Conservation (phyloP, 768 basidiomycete genomes). For the Cystobasidiopsis lactophilus region DNA sequence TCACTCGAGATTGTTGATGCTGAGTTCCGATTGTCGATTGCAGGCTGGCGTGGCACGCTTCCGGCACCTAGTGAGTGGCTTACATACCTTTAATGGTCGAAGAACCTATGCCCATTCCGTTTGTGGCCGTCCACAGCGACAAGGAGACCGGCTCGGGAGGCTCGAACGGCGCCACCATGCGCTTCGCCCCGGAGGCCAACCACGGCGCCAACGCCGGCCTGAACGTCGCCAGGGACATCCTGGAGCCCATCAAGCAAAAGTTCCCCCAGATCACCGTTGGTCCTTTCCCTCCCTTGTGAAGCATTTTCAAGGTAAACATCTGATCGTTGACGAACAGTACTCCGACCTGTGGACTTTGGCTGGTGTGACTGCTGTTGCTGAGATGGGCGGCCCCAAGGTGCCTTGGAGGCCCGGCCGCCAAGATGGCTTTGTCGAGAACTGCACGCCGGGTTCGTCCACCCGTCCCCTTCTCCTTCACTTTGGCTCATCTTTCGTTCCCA, state of each 20-base stretch:
- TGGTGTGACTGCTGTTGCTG: conserved; percentile 71
- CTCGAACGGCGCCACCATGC: conserved; percentile 91
- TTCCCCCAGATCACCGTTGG: conserved; percentile 59
- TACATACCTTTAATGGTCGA: background rate
- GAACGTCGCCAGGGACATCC: conserved; percentile 49
- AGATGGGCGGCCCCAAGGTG: conserved; percentile 77
- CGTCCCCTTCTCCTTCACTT: background rate
- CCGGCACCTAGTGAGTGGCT: conserved; percentile 5
- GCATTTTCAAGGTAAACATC: too few species aligned
- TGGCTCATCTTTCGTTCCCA: conserved; percentile 25
- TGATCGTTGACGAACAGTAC: background rate
- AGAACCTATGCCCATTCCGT: background rate
- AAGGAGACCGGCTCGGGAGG: conserved; percentile 31
- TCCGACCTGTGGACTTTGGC: conserved; percentile 40
- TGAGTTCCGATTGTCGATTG: background rate
- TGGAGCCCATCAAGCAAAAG: conserved; percentile 62
- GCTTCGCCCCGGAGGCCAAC: conserved; percentile 64
- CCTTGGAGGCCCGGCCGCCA: conserved; percentile 86
- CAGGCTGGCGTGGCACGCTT: conserved; percentile 20
- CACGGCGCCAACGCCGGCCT: conserved; percentile 58
- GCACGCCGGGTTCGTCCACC: background rate
- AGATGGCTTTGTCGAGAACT: conserved; percentile 35
- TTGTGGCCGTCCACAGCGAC: conserved; percentile 7
- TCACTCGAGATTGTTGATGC: background rate
- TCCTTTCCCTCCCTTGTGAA: too few species aligned